A percentile compares a stretch with the other conserved stretches of the same genome.
Evolutionary conservation across 2,329 filamentous ascomycete species (phyloP).

Genomic region (Xylaria sp.): DNA sequence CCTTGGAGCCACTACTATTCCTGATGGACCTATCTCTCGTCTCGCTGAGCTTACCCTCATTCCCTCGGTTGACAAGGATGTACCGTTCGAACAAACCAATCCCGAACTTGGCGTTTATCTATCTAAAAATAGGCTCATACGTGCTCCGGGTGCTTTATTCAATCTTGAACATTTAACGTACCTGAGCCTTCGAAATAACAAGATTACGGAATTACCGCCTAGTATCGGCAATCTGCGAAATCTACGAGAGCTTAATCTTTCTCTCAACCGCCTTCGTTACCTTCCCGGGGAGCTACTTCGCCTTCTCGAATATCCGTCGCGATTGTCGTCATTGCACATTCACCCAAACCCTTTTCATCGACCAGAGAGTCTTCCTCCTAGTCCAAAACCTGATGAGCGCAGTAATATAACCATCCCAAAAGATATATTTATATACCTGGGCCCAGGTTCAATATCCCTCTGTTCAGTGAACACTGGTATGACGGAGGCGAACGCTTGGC

Average conservation of each 20-base stretch:
- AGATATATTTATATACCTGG: neutral
- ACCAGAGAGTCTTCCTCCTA: slow-evolving; percentile 45
- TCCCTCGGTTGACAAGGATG: slow-evolving; percentile 64
- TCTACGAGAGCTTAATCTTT: slow-evolving; percentile 72
- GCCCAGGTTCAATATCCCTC: neutral
- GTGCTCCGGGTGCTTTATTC: slow-evolving; percentile 70
- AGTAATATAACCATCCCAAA: neutral
- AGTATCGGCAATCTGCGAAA: slow-evolving; percentile 67
- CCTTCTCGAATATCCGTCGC: slow-evolving; percentile 59
- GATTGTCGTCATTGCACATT: slow-evolving; percentile 64
- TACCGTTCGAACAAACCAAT: slow-evolving; percentile 68
- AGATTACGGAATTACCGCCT: slow-evolving; percentile 69
- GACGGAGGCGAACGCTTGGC: slow-evolving; percentile 35
- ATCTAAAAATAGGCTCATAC: slow-evolving; percentile 66
- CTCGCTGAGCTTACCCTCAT: slow-evolving; percentile 66
- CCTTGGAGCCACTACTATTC: slow-evolving; percentile 63
- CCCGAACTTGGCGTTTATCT: slow-evolving; percentile 72
- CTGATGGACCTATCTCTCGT: slow-evolving; percentile 66
- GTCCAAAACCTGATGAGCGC: slow-evolving; percentile 2
- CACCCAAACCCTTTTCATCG: slow-evolving; percentile 72
- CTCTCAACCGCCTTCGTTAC: slow-evolving; percentile 69
- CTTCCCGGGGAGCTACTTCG: slow-evolving; percentile 72
- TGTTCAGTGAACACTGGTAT: neutral
- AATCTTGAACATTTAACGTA: slow-evolving; percentile 70
- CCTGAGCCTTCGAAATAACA: slow-evolving; percentile 73